Conservation (phyloP, 164 flowering plant genomes). For the Vitis riparia region DNA sequence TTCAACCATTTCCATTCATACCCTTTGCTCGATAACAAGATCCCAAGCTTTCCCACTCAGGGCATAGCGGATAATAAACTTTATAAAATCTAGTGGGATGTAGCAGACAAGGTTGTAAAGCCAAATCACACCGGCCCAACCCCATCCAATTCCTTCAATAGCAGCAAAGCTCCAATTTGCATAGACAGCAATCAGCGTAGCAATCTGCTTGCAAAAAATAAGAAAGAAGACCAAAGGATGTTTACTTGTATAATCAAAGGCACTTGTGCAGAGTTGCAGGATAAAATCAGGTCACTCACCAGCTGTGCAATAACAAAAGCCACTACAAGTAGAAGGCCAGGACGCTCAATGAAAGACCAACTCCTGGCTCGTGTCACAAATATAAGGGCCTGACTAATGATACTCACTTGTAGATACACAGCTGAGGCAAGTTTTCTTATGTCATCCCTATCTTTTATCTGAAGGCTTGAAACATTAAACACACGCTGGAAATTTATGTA, state of each 20-base stretch:
- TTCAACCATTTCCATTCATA: constrained; percentile 20
- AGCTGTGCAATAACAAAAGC: constrained; percentile 84
- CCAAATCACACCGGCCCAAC: constrained; percentile 97
- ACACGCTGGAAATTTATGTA: constrained; percentile 38
- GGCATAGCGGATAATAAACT: constrained; percentile 71
- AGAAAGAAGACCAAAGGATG: not conserved
- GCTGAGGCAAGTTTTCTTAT: constrained; percentile 76
- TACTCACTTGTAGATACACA: constrained; percentile 94
- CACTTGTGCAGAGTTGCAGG: not conserved
- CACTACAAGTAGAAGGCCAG: constrained; percentile 60
- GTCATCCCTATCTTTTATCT: constrained; percentile 47
- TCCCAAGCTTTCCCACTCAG: constrained; percentile 89
- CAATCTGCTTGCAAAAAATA: constrained; percentile 46
- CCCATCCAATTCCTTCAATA: constrained; percentile 93
- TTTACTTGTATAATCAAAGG: not conserved
- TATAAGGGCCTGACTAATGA: constrained; percentile 88
- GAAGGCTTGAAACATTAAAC: constrained; percentile 73
- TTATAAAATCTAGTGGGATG: constrained; percentile 78
- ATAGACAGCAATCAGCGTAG: constrained; percentile 84
- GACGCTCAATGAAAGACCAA: constrained; percentile 89
- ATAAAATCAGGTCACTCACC: constrained; percentile 33
- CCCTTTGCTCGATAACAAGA: constrained; percentile 87
- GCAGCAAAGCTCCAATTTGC: constrained; percentile 90
- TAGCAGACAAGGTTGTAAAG: constrained; percentile 72
- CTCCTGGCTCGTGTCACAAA: constrained; percentile 85